phyloP scores from a whole-genome alignment of 2,329 filamentous ascomycete genomes.

The Epichloe glyceriae region DNA sequence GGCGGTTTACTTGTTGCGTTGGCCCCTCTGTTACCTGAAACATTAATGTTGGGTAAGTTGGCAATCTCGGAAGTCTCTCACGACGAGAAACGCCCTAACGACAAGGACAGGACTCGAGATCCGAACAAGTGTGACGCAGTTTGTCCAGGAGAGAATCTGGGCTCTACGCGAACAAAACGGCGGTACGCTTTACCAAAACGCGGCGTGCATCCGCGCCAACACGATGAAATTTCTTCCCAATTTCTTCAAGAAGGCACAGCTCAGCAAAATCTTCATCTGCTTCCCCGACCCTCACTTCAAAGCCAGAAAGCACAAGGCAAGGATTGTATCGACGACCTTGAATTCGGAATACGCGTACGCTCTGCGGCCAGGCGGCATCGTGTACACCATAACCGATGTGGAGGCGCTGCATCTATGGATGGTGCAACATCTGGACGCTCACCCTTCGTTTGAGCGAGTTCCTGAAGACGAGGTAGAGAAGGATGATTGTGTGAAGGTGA shows the following conservation, averaged over 20 bases:
- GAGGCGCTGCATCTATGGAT: constrained; percentile 92
- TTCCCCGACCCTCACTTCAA: constrained; percentile 99
- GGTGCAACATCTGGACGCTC: constrained; percentile 68
- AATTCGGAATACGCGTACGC: constrained; percentile 91
- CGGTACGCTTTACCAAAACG: constrained; percentile 61
- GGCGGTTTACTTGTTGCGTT: constrained; percentile 82
- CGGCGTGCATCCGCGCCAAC: constrained; percentile 80
- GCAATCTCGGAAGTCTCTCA: background rate
- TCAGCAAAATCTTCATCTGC: constrained; percentile 90
- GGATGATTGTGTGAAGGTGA: constrained; percentile 60
- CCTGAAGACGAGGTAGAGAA: constrained; percentile 50
- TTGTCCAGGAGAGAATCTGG: constrained; percentile 74
- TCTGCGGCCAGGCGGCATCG: constrained; percentile 65
- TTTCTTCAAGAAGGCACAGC: constrained; percentile 72
- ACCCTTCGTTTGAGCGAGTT: constrained; percentile 69
- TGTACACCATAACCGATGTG: constrained; percentile 97
- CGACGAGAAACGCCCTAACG: background rate
- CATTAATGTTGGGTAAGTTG: constrained; percentile 62
- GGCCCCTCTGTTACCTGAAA: constrained; percentile 67
- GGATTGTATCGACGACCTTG: constrained; percentile 80
- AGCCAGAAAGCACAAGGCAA: constrained; percentile 87
- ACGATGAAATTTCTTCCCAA: constrained; percentile 99
- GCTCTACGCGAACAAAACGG: constrained; percentile 60
- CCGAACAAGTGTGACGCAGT: constrained; percentile 77
- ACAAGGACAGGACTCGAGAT: constrained; percentile 67